Evolutionary conservation across 805 yeast species (phyloP), one percentile per base, ranked within the genome.

Genomic region (Starmerella cellae): DNA sequence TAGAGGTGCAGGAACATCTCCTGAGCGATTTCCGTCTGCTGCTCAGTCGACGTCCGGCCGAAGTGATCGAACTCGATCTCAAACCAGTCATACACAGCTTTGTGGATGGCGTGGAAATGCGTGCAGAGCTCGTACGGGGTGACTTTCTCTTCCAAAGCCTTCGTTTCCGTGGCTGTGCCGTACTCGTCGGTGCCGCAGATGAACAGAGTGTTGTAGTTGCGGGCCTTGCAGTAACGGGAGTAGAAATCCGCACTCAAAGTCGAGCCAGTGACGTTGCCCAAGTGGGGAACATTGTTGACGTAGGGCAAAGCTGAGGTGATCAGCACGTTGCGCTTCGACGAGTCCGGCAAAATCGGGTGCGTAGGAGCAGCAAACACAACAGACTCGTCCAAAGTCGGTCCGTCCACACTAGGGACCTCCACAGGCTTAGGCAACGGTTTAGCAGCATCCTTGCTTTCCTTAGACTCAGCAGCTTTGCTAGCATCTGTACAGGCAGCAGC

Each of bases 161-260:
- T 91, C 23, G 98, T 91, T 64, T 91, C 99, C 14, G 98, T 91
- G 37, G 99, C 99, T 44, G 99, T 91, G 60, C 99, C 99, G 60
- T 91, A 91, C 66, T 91, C 99, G 61, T 91, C 99, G 30, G 98
- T 91, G 66, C 99, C 99, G 64, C 98, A 85, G 44, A 91, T 65
- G 57, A 68, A 91, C 50, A 91, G 66, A 18, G 94, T 70, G 61
- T 87, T 91, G 66, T 79, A 79, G 62, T 84, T 82, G 68, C 95
- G 77, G 55, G 79, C 77, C 63, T 85, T 87, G 60, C 82, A 75
- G 63, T 82, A 91, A 59, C 97, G 77, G 43, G 96, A 72, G 63
- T 74, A 91, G 49, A 88, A 82, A 66, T 91, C 99, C 27, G 98
- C 98, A 45, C 85, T 75, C 50, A 91, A 71, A 30, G 88, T 96